These are phyloP conservation scores for Vicia sativa DNA, from an alignment of 306 rosid species.

Conservation along the genomic window DNA sequence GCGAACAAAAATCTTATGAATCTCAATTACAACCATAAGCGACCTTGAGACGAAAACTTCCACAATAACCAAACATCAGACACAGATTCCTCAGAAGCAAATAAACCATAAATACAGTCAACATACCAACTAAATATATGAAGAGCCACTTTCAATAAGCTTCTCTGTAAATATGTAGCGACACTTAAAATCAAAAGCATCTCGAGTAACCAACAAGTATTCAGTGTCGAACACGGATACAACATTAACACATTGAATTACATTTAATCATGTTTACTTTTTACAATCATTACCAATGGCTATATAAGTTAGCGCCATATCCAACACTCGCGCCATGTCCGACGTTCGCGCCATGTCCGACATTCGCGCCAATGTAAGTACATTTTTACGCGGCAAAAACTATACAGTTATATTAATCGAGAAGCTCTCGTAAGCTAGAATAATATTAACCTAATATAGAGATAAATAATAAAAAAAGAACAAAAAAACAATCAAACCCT, in stretches of 20 bases:
- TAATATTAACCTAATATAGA: background rate
- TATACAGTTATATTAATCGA: background rate
- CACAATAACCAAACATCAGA: slow-evolving; percentile 13
- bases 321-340: background rate
- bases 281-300: background rate
- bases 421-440: background rate
- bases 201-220: background rate
- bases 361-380: background rate
- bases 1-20: slow-evolving; percentile 33
- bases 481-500: slow-evolving; percentile 6
- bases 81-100: slow-evolving; percentile 30
- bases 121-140: slow-evolving; percentile 24
- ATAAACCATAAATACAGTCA: slow-evolving; percentile 14
- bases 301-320: no score
- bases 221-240: background rate
- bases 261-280: background rate
- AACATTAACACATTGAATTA: background rate
- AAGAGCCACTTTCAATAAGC: background rate
- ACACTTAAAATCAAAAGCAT: background rate
- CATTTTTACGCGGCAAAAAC: background rate
- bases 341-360: no score
- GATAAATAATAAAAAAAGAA: background rate
- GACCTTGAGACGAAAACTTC: slow-evolving; percentile 4
- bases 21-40: slow-evolving; percentile 26
- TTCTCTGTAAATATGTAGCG: background rate